These are phyloP conservation scores for Taphrina pruni DNA, from an alignment of 1,139 yeast genomes.

Conservation along the genomic window DNA sequence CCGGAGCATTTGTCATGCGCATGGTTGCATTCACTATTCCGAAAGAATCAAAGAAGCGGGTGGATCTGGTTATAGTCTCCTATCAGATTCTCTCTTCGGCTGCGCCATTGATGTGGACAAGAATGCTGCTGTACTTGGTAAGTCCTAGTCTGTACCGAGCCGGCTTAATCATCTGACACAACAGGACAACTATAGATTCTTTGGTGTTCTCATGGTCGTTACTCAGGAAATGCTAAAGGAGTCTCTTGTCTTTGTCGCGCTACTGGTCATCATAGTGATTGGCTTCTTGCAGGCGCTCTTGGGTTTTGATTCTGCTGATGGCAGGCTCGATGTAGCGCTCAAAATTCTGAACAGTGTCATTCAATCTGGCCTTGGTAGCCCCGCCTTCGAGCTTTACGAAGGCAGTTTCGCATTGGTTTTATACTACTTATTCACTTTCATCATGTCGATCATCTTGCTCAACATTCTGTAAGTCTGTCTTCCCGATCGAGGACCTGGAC, in stretches of 20 bases:
- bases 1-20: conserved; percentile 58
- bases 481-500: conserved; percentile 43
- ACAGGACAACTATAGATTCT: conserved; percentile 61
- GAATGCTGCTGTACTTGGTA: conserved; percentile 75
- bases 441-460: conserved; percentile 67
- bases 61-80: conserved; percentile 65
- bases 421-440: conserved; percentile 76
- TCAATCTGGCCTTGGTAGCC: conserved; percentile 73
- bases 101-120: conserved; percentile 86
- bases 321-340: conserved; percentile 73
- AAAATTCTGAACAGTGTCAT: conserved; percentile 69
- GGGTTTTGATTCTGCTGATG: conserved; percentile 87
- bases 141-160: background rate
- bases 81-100: conserved; percentile 77
- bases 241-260: conserved; percentile 75
- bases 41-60: conserved; percentile 51
- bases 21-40: conserved; percentile 57
- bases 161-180: background rate
- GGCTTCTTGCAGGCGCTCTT: conserved; percentile 88
- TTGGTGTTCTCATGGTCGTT: conserved; percentile 88
- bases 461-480: conserved; percentile 30
- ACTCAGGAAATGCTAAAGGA: conserved; percentile 86
- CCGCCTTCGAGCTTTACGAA: conserved; percentile 72
- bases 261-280: conserved; percentile 69
- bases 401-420: conserved; percentile 75